Evolutionary conservation across 768 basidiomycete genomes (phyloP).

Genomic region (Lenzites betulinus): DNA sequence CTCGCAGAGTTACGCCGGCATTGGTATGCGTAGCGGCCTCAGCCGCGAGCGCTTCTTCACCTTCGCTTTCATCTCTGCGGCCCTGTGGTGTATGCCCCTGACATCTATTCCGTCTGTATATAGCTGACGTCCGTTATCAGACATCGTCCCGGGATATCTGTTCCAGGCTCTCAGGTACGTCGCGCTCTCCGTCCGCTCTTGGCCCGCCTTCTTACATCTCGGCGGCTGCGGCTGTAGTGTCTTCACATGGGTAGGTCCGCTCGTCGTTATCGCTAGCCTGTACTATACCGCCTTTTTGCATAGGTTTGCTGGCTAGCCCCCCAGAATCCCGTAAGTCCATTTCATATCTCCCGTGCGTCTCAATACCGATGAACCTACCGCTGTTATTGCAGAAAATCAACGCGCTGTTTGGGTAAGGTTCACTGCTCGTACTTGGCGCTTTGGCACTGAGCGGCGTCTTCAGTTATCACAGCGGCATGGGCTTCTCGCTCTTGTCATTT

Average conservation of each 20-base stretch:
- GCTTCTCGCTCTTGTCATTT: conserved; percentile 70
- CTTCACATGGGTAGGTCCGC: conserved; percentile 19
- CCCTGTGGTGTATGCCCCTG: conserved; percentile 42
- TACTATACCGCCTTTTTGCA: background rate
- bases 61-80: conserved; percentile 49
- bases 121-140: background rate
- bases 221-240: conserved; percentile 8
- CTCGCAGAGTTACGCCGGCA: conserved; percentile 56
- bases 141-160: conserved; percentile 62
- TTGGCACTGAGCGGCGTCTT: background rate
- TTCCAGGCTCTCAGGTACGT: conserved; percentile 54
- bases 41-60: conserved; percentile 61
- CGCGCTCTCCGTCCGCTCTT: background rate
- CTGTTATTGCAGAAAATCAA: conserved; percentile 39
- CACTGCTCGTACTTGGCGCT: background rate
- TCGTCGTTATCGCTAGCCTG: background rate
- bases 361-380: background rate
- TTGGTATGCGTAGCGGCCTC: conserved; percentile 54
- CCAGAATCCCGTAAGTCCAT: conserved; percentile 49
- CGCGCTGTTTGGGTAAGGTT: conserved; percentile 53
- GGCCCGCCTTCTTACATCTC: background rate
- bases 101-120: conserved; percentile 8
- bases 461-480: conserved; percentile 30
- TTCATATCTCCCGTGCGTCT: background rate
- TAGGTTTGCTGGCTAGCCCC: conserved; percentile 71